Percentiles rank a stretch among this genome's conserved stretches.
Evolutionary conservation across 2,329 filamentous ascomycete genomes (phyloP).

Genomic region (Colletotrichum chrysophilum): DNA sequence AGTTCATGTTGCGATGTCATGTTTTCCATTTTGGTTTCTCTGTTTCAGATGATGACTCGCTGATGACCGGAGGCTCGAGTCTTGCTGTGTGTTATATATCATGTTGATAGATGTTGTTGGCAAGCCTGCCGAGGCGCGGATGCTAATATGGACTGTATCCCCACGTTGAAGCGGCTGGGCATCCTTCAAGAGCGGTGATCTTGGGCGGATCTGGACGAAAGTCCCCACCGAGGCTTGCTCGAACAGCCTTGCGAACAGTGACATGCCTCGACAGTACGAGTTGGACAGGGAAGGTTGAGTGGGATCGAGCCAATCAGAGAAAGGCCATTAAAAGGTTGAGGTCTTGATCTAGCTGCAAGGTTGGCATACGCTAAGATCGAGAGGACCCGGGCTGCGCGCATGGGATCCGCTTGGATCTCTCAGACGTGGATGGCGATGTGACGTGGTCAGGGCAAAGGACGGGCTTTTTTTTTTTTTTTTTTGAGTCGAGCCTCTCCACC

Average conservation of each 20-base stretch:
- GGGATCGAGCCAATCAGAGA: neutral
- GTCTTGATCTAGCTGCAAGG: slow-evolving; percentile 1
- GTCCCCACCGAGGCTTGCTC: neutral
- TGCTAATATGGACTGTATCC: neutral
- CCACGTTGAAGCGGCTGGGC: neutral
- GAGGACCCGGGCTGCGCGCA: neutral
- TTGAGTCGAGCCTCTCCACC: neutral
- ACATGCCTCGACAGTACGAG: neutral
- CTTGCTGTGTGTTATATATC: slow-evolving; percentile 1
- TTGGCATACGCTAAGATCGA: slow-evolving; percentile 5
- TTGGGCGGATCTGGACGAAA: neutral
- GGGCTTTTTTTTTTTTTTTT: neutral
- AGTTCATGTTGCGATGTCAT: neutral
- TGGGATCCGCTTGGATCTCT: slow-evolving; percentile 18
- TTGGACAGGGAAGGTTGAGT: neutral
- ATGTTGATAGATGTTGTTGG: slow-evolving; percentile 1
- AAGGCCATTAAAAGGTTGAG: neutral
- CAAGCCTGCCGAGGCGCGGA: neutral
- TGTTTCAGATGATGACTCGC: neutral
- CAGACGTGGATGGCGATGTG: slow-evolving; percentile 3
- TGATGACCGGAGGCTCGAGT: neutral
- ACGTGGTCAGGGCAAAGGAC: slow-evolving; percentile 6
- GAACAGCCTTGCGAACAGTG: neutral
- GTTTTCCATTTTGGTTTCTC: neutral
- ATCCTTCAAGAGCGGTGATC: neutral